Evolutionary conservation across 192 early-diverging fungal genomes (phyloP), one percentile per base, ranked within the genome.

Genomic region (Allomyces macrogynus): DNA sequence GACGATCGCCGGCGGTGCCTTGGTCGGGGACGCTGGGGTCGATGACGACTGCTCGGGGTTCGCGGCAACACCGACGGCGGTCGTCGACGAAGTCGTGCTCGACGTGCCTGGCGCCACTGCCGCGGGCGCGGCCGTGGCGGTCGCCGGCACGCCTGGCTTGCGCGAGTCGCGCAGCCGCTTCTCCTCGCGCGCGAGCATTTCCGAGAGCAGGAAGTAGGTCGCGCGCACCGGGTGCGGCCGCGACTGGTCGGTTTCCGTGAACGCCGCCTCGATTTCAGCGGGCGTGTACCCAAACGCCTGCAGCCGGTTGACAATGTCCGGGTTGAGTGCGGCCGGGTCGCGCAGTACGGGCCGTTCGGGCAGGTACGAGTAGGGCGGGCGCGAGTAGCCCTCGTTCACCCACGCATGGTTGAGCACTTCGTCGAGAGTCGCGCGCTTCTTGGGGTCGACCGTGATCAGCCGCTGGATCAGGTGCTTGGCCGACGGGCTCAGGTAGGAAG

Each of bases 341-440:
- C 20, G 24, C 24, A 72, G 64, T n/a, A 64, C 32, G 18, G 72
- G 71, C 23, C 78, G 70, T 20, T 67, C 65, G 26, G 87, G 86
- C 23, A 89, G 69, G 70, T 89, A 82, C 67, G 80, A 84, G 57
- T 81, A 75, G 18, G 85, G 75, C 3, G 77, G 79, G 63, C 74
- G 69, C 61, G 79, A 77, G 64, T 79, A 85, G 18, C 83, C 87
- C 61, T 89, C 85, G 72, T 87, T 76, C 23, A 86, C 80, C 90
- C 90, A 92, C 3, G 81, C 77, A 62, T 92, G 89, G 23, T 67
- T 67, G 27, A 84, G 70, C 23, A 90, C 83, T 60, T 85, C 87
- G 64, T 74, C 72, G 66, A 92, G 76, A 0, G 81, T 83, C 20
- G 86, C 84, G 32, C 90, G 76, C 44, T 73, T 65, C 62, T 76